A percentile compares a stretch with the other conserved stretches of the same genome.
These are phyloP conservation scores for Plasmodium blacklocki DNA, from an alignment of 169 alveolate genomes.

Conservation along the genomic window DNA sequence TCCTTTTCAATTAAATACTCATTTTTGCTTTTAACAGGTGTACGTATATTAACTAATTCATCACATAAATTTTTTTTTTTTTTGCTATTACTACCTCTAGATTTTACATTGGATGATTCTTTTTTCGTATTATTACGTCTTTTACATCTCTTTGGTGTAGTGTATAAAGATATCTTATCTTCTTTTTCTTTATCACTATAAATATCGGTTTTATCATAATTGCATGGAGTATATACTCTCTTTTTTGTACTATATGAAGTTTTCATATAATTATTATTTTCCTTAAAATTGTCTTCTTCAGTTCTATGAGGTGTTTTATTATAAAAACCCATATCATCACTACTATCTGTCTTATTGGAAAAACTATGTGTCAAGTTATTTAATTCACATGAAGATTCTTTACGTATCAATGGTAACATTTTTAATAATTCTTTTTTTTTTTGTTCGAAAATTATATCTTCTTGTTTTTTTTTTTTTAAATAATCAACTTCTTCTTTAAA, in stretches of 20 bases:
- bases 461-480: background rate
- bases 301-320: constrained; percentile 39
- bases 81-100: constrained; percentile 5
- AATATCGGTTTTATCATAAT: constrained; percentile 2
- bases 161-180: constrained; percentile 16
- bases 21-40: constrained; percentile 37
- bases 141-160: constrained; percentile 42
- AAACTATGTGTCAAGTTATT: constrained; percentile 10
- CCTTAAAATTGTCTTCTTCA: background rate
- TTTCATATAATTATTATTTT: constrained; percentile 19
- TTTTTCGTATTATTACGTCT: constrained; percentile 6
- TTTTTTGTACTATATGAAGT: constrained; percentile 33
- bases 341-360: constrained; percentile 7
- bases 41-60: constrained; percentile 22
- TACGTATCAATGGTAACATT: constrained; percentile 8
- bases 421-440: constrained; percentile 24
- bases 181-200: constrained; percentile 35
- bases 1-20: background rate
- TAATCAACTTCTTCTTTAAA: background rate
- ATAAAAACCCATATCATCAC: constrained; percentile 8
- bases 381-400: constrained; percentile 24
- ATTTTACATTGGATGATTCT: background rate
- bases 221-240: constrained; percentile 48
- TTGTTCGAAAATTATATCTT: constrained; percentile 14
- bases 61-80: constrained; percentile 39